Base-by-base conservation (phyloP, 345 rosid species). In the Erodium maritimum region DNA sequence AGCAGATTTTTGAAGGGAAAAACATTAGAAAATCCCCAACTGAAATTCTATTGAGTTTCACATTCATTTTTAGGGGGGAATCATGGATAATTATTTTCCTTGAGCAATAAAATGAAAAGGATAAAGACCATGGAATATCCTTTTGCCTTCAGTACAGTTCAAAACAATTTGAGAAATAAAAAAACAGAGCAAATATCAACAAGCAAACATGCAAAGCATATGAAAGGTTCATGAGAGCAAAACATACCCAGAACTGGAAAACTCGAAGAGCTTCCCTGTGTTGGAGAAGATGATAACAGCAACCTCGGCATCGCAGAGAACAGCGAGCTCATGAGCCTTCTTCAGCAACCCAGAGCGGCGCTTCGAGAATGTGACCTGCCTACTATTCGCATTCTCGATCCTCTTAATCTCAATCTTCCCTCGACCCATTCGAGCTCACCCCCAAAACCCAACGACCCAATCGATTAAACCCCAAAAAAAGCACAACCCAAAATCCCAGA, bases 291-390 rank as follows among this genome's bases (percentile, higher is more conserved):
- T 77, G 60, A 88, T 91, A 54, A 86, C 85, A 62, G 96, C 95
- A 80, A 91, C 90, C 75, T 91, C 97, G 66, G 95, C 86, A 65
- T 91, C 97, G 62, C 96, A 88, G 16, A 91, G 86, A 71, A 88
- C 76, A 60, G 97, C 78, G 68, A 91, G 91, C 67, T 91, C 97
- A 50, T 66, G 82, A 62, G 97, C 90, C 63, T 91, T 86, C 71
- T 91, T 91, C 5, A 91, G 90, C 82, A 91, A 75, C 52, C 97
- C 97, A 63, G 79, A 65, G 68, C 96, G 84, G 63, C 97, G 81
- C 75, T 91, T 91, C 19, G 95, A 91, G 86, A 91, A 91, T 25
- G 98, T 91, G 23, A 91, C 96, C 77, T 91, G 96, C 66, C 98
- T 88, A 75, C 87, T 91, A 63, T 86, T 91, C 29, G 93, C 85